Percentiles rank a stretch among this genome's conserved stretches.
These are phyloP conservation scores for Neonectria hederae DNA, from an alignment of 2,329 filamentous ascomycete genomes.

Conservation along the genomic window DNA sequence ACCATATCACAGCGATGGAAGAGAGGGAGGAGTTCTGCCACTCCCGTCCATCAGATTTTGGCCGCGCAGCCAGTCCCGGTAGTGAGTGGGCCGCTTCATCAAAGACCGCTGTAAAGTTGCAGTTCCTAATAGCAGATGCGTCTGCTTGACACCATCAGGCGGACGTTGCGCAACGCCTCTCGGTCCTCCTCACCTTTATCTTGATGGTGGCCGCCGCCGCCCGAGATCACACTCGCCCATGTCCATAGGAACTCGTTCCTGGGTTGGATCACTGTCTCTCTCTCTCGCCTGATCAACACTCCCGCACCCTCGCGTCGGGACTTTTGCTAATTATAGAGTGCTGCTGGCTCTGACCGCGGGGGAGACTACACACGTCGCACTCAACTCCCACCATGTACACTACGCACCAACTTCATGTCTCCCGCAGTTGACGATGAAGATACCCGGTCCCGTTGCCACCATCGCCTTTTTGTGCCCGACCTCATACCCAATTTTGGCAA, in stretches of 20 bases:
- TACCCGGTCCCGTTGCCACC: background rate
- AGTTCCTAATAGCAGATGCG: background rate
- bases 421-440: conserved; percentile 1
- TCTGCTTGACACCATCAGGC: conserved; percentile 3
- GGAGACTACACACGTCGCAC: conserved; percentile 29
- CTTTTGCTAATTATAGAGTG: conserved; percentile 36
- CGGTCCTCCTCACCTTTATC: conserved; percentile 1
- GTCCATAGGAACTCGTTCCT: background rate
- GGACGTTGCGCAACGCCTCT: background rate
- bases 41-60: background rate
- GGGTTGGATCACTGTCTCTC: conserved; percentile 1
- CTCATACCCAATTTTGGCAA: background rate
- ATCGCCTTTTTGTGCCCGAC: background rate
- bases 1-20: background rate
- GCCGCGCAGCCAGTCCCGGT: background rate
- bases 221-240: background rate
- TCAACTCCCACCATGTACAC: conserved; percentile 26
- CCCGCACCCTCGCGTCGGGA: conserved; percentile 23
- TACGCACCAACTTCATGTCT: background rate
- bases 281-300: conserved; percentile 10
- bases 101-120: background rate
- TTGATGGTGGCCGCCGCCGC: background rate
- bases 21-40: background rate
- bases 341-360: conserved; percentile 1
- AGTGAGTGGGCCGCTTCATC: background rate